These are phyloP conservation scores for Edaphochlamys debaryana DNA, from an alignment of 139 green algal genomes.

Conservation along the genomic window DNA sequence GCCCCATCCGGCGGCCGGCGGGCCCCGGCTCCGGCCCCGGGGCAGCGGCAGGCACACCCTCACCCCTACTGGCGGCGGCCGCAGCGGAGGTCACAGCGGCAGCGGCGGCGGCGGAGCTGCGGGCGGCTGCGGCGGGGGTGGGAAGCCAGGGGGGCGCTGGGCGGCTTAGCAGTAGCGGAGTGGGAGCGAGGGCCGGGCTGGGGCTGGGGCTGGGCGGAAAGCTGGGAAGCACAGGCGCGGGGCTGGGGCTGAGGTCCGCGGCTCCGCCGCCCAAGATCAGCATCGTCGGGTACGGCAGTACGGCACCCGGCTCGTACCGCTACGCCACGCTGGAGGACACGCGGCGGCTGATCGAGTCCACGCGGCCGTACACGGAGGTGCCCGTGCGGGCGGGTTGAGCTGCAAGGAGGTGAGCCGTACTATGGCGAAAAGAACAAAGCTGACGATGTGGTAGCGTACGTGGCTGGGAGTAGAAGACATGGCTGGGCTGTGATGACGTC, in stretches of 20 bases:
- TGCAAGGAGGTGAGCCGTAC: no score
- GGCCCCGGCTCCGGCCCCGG: no score
- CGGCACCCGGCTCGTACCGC: conserved; percentile 6
- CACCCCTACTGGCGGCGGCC: neutral
- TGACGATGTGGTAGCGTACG: no score
- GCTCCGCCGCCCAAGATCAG: neutral
- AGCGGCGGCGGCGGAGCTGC: neutral
- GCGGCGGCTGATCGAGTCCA: neutral
- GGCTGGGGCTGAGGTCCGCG: neutral
- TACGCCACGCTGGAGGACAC: conserved; percentile 43
- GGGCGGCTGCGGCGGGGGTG: neutral
- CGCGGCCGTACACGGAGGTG: neutral
- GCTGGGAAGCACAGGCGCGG: neutral
- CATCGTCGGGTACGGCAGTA: neutral
- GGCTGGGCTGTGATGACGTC: no score
- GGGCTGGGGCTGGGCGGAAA: neutral
- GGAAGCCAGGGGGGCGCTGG: neutral
- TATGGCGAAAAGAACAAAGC: no score
- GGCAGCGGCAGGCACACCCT: no score
- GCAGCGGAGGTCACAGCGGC: neutral
- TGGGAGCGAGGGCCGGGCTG: neutral
- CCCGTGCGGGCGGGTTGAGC: neutral
- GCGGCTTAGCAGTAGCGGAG: neutral
- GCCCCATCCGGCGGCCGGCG: no score
- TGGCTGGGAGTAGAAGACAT: no score